Conservation (phyloP, 208 protist species). For the Leishmania amazonensis region DNA sequence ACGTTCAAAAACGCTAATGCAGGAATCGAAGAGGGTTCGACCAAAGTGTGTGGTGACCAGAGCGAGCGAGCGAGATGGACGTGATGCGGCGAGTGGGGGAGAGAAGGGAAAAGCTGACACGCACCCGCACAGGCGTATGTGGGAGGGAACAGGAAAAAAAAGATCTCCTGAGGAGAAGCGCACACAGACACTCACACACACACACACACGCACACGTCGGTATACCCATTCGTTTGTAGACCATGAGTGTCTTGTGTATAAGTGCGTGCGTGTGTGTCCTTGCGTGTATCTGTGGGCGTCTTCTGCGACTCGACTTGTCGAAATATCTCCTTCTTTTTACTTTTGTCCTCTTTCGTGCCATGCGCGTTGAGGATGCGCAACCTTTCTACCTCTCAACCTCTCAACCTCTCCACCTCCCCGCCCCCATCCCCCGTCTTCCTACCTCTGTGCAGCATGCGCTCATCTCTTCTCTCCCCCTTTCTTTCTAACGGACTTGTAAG, state of each 20-base stretch:
- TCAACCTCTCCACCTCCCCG: not conserved
- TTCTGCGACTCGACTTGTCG: not conserved
- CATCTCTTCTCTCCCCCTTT: not conserved
- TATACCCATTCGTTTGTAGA: not conserved
- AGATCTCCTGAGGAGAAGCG: not conserved
- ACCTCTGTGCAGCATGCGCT: not conserved
- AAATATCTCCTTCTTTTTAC: not conserved
- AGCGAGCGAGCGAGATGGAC: constrained; percentile 2
- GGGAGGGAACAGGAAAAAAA: not conserved
- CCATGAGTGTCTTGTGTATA: not conserved
- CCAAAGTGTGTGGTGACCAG: not conserved
- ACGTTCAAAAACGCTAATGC: constrained; percentile 4
- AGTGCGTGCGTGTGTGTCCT: not conserved
- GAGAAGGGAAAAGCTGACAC: not conserved
- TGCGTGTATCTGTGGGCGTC: not conserved
- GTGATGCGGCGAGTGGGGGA: not conserved
- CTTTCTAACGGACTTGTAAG: not conserved
- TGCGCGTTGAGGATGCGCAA: not conserved
- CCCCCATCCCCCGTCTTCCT: not conserved
- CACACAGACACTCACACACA: not conserved
- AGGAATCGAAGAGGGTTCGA: not conserved
- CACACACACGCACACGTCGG: not conserved
- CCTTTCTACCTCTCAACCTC: not conserved
- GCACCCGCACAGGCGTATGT: not conserved
- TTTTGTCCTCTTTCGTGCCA: not conserved